phyloP scores from a whole-genome alignment of 257 asterid species.

The Salvia splendens region DNA sequence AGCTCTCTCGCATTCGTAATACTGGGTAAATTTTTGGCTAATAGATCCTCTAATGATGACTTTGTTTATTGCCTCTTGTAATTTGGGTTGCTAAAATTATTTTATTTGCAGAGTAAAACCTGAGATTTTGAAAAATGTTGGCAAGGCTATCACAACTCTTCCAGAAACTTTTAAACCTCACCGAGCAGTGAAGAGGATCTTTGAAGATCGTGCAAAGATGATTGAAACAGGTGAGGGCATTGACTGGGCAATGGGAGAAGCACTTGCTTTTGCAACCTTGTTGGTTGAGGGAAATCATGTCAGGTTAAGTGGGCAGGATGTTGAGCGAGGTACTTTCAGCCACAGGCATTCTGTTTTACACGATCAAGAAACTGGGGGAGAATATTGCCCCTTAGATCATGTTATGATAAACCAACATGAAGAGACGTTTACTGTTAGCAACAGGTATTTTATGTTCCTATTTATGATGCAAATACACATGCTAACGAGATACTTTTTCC shows the following conservation, averaged over 20 bases:
- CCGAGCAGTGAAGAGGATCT: constrained; percentile 85
- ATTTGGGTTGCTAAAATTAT: constrained; percentile 18
- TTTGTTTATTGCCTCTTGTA: constrained; percentile 15
- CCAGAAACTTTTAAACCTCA: constrained; percentile 90
- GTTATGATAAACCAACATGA: constrained; percentile 78
- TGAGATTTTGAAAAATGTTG: constrained; percentile 90
- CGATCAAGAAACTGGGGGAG: constrained; percentile 89
- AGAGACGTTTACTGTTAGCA: constrained; percentile 92
- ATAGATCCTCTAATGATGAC: not conserved
- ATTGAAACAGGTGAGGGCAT: constrained; percentile 94
- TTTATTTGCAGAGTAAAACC: constrained; percentile 71
- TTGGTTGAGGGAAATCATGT: constrained; percentile 97
- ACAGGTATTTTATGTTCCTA: constrained; percentile 54
- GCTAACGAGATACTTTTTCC: constrained; percentile 4
- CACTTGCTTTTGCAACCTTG: constrained; percentile 96
- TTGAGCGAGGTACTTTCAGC: constrained; percentile 98
- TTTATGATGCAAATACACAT: not conserved
- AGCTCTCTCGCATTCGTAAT: constrained; percentile 86
- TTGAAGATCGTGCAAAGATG: constrained; percentile 91
- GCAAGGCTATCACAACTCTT: constrained; percentile 73
- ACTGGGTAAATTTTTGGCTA: constrained; percentile 65
- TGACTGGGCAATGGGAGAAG: constrained; percentile 99
- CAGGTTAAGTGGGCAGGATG: constrained; percentile 98
- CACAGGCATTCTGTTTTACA: constrained; percentile 92
- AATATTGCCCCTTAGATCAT: constrained; percentile 91